phyloP scores from a whole-genome alignment of 2,329 filamentous ascomycete genomes.

The Madurella fahalii region DNA sequence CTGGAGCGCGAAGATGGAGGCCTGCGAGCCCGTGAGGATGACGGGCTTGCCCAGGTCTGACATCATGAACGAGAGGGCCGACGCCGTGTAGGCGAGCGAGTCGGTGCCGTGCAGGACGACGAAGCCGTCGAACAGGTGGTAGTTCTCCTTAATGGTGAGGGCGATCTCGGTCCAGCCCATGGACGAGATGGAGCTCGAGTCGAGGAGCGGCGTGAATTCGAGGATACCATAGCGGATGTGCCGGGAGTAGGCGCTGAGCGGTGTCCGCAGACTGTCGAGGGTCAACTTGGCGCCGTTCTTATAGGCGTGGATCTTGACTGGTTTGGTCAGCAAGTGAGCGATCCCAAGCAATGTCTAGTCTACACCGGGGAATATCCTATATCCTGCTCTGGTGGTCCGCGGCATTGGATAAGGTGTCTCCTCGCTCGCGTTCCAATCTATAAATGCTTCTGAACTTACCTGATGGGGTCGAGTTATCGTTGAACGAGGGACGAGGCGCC shows the following conservation, averaged over 20 bases:
- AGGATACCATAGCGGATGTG: slow-evolving; percentile 80
- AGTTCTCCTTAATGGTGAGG: slow-evolving; percentile 74
- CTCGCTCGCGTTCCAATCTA: too few species aligned
- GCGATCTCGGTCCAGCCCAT: slow-evolving; percentile 84
- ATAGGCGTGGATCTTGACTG: slow-evolving; percentile 48
- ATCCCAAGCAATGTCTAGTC: neutral
- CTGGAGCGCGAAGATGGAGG: slow-evolving; percentile 85
- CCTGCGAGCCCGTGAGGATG: slow-evolving; percentile 76
- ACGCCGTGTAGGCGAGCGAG: slow-evolving; percentile 83
- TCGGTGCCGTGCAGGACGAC: slow-evolving; percentile 90
- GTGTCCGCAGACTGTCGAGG: slow-evolving; percentile 72
- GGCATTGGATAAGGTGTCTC: too few species aligned
- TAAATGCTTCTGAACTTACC: slow-evolving; percentile 27
- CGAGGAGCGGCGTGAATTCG: slow-evolving; percentile 79
- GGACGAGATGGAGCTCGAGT: slow-evolving; percentile 86
- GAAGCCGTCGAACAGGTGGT: slow-evolving; percentile 84
- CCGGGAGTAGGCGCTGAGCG: slow-evolving; percentile 72
- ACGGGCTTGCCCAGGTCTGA: slow-evolving; percentile 87
- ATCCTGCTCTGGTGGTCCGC: too few species aligned
- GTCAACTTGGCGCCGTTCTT: slow-evolving; percentile 45
- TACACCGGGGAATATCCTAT: too few species aligned
- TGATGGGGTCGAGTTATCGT: slow-evolving; percentile 62
- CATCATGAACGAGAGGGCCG: slow-evolving; percentile 90
- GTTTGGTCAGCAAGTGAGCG: slow-evolving; percentile 18
- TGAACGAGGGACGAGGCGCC: slow-evolving; percentile 78